Percentiles rank a stretch among this genome's conserved stretches.
Conservation (phyloP, 441 rosid species). For the Brassica hybrid region DNA sequence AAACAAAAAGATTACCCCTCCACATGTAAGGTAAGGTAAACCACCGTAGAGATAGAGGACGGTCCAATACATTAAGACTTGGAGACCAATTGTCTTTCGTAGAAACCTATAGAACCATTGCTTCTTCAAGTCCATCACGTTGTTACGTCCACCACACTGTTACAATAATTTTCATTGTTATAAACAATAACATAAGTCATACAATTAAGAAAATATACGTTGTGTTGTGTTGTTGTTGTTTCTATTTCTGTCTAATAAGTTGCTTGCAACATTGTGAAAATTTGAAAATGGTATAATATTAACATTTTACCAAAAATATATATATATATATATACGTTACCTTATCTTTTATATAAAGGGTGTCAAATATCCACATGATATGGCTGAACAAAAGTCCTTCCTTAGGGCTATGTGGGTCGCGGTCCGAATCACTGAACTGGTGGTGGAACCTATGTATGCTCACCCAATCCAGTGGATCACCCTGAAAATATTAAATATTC, state of each 20-base stretch:
- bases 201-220: no score
- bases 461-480: conserved; percentile 19
- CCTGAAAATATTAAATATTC: background rate
- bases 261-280: no score
- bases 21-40: conserved; percentile 26
- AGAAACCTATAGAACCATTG: conserved; percentile 31
- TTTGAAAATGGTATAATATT: no score
- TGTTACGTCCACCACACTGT: conserved; percentile 21
- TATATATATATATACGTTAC: background rate
- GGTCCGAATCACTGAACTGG: conserved; percentile 7
- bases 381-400: conserved; percentile 18
- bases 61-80: conserved; percentile 5
- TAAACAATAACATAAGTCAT: background rate
- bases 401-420: conserved; percentile 20
- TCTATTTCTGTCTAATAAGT: no score
- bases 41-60: conserved; percentile 16
- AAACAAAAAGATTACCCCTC: conserved; percentile 1
- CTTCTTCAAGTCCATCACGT: conserved; percentile 27
- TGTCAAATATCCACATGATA: conserved; percentile 13
- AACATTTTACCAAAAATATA: no score
- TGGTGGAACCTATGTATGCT: conserved; percentile 26
- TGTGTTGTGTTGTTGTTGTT: no score
- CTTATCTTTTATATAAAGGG: conserved; percentile 8
- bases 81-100: conserved; percentile 1
- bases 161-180: background rate